A percentile compares a stretch with the other conserved stretches of the same genome.
phyloP scores from a whole-genome alignment of 176 grass and related monocot genomes.

The Triticum turgidum region DNA sequence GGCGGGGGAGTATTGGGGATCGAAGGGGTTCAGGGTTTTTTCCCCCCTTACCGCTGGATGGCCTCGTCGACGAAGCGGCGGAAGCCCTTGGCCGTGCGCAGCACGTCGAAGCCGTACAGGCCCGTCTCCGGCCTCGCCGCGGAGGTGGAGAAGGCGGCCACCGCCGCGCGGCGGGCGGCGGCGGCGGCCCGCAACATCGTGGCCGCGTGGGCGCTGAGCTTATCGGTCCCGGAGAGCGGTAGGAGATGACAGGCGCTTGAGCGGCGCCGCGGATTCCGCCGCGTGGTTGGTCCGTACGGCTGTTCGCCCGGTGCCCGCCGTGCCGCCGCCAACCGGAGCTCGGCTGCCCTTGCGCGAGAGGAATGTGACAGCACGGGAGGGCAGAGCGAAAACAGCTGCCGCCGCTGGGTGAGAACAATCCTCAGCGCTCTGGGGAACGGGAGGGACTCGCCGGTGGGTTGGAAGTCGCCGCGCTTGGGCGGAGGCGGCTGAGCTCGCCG shows the following conservation, averaged over 20 bases:
- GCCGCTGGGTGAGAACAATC: neutral
- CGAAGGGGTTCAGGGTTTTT: neutral
- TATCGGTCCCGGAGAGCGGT: neutral
- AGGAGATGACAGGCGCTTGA: neutral
- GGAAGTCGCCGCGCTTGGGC: neutral
- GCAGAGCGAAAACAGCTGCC: neutral
- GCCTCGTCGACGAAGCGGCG: conserved; percentile 84
- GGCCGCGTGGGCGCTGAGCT: neutral
- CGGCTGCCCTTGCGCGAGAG: neutral
- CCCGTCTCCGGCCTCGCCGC: conserved; percentile 43
- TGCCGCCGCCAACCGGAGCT: conserved; percentile 15
- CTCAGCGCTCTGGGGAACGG: neutral
- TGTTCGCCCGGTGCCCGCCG: neutral
- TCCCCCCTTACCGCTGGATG: conserved; percentile 45
- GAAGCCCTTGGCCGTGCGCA: conserved; percentile 84
- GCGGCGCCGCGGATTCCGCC: neutral
- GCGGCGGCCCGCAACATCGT: conserved; percentile 32
- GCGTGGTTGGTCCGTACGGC: neutral
- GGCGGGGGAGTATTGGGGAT: neutral
- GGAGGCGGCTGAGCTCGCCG: conserved; percentile 8
- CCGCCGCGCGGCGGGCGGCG: conserved; percentile 28
- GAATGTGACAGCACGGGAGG: neutral
- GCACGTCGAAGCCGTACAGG: conserved; percentile 66
- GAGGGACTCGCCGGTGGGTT: neutral
- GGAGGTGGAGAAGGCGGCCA: conserved; percentile 28